A percentile compares a stretch with the other conserved stretches of the same genome.
These are phyloP conservation scores for Cucumis hystrix DNA, from an alignment of 306 rosid genomes.

Conservation along the genomic window DNA sequence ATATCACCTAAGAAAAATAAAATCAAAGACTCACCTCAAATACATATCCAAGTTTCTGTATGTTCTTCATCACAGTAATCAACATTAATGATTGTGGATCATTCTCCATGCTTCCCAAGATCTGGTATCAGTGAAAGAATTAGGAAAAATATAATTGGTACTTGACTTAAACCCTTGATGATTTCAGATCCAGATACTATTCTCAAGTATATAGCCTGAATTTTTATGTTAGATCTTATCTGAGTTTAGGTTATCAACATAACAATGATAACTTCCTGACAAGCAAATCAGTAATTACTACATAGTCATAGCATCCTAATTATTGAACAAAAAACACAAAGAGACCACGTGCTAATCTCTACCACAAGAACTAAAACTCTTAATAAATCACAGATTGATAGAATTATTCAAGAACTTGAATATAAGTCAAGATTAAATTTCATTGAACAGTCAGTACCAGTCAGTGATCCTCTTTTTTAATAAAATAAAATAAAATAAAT, in stretches of 20 bases:
- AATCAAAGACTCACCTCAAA: slow-evolving; percentile 45
- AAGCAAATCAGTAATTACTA: neutral
- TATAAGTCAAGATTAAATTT: neutral
- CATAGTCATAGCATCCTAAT: neutral
- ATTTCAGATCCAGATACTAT: neutral
- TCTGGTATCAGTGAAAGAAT: slow-evolving; percentile 35
- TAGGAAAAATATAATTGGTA: neutral
- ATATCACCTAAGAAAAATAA: slow-evolving; percentile 7
- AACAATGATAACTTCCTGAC: neutral
- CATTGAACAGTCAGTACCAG: neutral
- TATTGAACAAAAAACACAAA: neutral
- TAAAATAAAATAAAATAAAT: too few relatives aligned
- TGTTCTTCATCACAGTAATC: slow-evolving; percentile 56
- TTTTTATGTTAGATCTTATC: neutral
- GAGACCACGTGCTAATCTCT: neutral
- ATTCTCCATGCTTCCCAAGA: slow-evolving; percentile 58
- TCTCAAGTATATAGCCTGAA: neutral
- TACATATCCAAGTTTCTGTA: slow-evolving; percentile 71
- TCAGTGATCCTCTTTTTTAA: neutral
- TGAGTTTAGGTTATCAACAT: neutral
- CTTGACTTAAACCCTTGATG: neutral
- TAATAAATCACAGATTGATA: neutral
- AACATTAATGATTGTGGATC: slow-evolving; percentile 70
- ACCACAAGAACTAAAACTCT: neutral
- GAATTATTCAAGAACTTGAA: neutral